phyloP scores from a whole-genome alignment of 202 grass and related monocot genomes.

The Elaeis oleifera region DNA sequence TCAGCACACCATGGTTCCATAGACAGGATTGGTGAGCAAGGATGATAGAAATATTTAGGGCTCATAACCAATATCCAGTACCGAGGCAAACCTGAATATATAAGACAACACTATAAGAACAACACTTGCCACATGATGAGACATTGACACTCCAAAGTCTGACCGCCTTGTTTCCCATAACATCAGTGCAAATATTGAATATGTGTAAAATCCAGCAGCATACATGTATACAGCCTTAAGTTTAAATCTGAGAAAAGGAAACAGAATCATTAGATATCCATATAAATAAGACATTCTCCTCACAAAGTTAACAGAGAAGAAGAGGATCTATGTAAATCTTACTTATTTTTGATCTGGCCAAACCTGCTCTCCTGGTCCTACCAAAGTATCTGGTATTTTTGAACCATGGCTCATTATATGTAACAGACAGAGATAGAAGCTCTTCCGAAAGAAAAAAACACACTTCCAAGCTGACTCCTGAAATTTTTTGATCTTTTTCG shows the following conservation, averaged over 20 bases:
- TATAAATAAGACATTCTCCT: neutral
- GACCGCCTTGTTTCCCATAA: constrained; percentile 92
- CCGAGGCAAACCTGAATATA: constrained; percentile 56
- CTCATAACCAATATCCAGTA: too few species aligned
- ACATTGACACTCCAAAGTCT: constrained; percentile 84
- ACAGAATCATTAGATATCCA: constrained; percentile 19
- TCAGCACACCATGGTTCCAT: too few species aligned
- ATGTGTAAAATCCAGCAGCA: constrained; percentile 93
- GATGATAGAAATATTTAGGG: too few species aligned
- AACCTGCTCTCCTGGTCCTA: constrained; percentile 59
- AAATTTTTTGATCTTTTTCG: constrained; percentile 62
- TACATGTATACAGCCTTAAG: constrained; percentile 91
- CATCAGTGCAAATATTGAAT: constrained; percentile 94
- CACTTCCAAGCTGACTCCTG: constrained; percentile 77
- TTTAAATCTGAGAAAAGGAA: constrained; percentile 58
- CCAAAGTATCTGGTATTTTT: constrained; percentile 58
- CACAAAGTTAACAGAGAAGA: too few species aligned
- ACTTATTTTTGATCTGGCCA: constrained; percentile 77
- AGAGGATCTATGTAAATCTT: constrained; percentile 10
- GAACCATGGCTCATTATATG: constrained; percentile 67
- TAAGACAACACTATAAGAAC: constrained; percentile 82
- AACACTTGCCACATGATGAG: constrained; percentile 75
- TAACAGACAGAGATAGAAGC: constrained; percentile 51
- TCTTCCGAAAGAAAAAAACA: constrained; percentile 61
- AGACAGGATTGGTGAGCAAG: too few species aligned